A percentile compares a stretch with the other conserved stretches of the same genome.
Conservation (phyloP, 345 rosid genomes). For the Ailanthus altissimus region DNA sequence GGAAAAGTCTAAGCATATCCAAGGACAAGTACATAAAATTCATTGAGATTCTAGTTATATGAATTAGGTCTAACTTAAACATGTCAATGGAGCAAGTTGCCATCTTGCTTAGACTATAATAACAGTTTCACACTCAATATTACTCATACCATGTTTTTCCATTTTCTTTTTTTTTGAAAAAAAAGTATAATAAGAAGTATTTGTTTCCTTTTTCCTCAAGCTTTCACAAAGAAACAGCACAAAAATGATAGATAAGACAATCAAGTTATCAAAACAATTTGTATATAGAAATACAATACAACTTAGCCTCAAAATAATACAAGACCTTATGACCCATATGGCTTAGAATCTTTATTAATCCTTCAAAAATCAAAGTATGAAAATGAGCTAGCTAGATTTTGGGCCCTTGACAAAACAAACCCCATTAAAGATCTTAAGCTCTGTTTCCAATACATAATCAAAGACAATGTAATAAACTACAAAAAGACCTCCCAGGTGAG, state of each 20-base stretch:
- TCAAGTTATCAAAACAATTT: constrained; percentile 11
- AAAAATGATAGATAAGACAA: constrained; percentile 21
- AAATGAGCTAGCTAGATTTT: constrained; percentile 42
- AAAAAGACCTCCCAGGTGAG: constrained; percentile 32
- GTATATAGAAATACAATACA: background rate
- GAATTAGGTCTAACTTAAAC: background rate
- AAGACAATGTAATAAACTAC: constrained; percentile 23
- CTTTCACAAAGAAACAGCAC: background rate
- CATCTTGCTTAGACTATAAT: background rate
- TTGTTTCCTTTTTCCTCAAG: background rate
- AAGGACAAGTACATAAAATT: background rate
- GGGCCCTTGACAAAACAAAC: constrained; percentile 55
- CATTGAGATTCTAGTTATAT: background rate
- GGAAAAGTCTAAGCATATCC: background rate
- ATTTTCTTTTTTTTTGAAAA: background rate
- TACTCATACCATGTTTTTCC: background rate
- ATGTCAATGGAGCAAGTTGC: background rate
- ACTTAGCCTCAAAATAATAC: background rate
- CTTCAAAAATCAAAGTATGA: constrained; percentile 8
- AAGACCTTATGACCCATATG: constrained; percentile 21
- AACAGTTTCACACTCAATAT: background rate
- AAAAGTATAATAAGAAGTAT: no score
- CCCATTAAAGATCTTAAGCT: constrained; percentile 43
- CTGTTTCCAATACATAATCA: constrained; percentile 41
- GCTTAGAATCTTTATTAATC: constrained; percentile 12